phyloP scores from a whole-genome alignment of 208 protist genomes.

The Endotrypanum monterogeii region DNA sequence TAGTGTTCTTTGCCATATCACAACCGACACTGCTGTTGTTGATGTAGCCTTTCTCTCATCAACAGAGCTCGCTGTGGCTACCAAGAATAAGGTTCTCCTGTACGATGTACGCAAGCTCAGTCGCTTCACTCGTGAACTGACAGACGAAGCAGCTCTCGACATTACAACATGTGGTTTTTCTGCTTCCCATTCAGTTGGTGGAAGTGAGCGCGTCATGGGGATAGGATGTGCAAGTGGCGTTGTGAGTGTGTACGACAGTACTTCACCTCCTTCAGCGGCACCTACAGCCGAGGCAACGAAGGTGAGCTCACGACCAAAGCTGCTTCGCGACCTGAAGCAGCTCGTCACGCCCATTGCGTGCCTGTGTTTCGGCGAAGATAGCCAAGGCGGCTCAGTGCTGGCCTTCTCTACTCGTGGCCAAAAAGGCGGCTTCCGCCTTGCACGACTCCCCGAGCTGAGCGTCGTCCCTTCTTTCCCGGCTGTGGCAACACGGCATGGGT shows the following conservation, averaged over 20 bases:
- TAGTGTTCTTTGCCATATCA: slow-evolving; percentile 59
- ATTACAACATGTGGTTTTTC: slow-evolving; percentile 64
- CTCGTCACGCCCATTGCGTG: slow-evolving; percentile 68
- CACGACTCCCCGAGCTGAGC: slow-evolving; percentile 55
- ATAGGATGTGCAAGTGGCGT: slow-evolving; percentile 76
- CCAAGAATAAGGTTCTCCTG: slow-evolving; percentile 58
- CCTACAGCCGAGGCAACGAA: background rate
- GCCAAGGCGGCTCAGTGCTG: slow-evolving; percentile 56
- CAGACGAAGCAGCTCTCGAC: slow-evolving; percentile 61
- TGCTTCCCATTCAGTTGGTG: background rate
- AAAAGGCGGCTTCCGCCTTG: slow-evolving; percentile 83
- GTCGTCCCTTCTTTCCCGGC: slow-evolving; percentile 85
- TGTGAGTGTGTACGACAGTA: slow-evolving; percentile 66
- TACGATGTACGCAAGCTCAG: slow-evolving; percentile 83
- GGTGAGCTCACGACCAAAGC: slow-evolving; percentile 7
- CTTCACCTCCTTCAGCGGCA: slow-evolving; percentile 13
- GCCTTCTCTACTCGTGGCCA: slow-evolving; percentile 70
- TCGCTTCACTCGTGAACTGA: slow-evolving; percentile 53
- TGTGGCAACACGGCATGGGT: slow-evolving; percentile 63
- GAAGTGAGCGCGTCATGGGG: slow-evolving; percentile 33
- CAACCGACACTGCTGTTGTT: slow-evolving; percentile 44
- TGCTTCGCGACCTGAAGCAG: slow-evolving; percentile 70
- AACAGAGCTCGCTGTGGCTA: slow-evolving; percentile 66
- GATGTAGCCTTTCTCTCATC: slow-evolving; percentile 57
- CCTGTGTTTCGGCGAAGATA: slow-evolving; percentile 61